Evolutionary conservation across 2,329 filamentous ascomycete genomes (phyloP), one percentile per base, ranked within the genome.

Genomic region (Aspergillus sojae): DNA sequence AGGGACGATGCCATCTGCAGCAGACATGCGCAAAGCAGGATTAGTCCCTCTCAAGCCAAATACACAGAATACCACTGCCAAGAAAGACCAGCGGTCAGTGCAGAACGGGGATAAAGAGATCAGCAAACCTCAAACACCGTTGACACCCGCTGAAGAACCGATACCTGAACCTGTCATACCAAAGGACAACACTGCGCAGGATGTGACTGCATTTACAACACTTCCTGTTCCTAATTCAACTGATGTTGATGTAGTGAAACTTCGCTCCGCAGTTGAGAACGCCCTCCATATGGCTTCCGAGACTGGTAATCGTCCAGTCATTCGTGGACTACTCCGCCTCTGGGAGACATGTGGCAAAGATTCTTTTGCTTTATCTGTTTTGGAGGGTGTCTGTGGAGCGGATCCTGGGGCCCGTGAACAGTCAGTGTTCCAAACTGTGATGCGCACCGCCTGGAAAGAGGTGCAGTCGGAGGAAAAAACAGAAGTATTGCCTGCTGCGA

Each of bases 1-100:
- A 61, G 93, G 93, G 46, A 85, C 88, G 60, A 83, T 89, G 69
- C 93, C 93, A 14, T 84, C 84, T 26, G 79, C 84, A 55, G 85
- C 87, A 74, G 82, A 88, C 68, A 87, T 88, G 79, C 81, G 82
- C 65, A 82, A 74, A 64, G 72, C 61, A 48, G 72, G 84, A 68
- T 75, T 84, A 63, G 85, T 82, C 72, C 74, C 70, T 46, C 63
- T 76, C 34, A 79, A 82, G 57, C 78, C 77, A 53, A 75, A 77
- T 26, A 77, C 79, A 58, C 79, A 81, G 60, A 77, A 76, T 30
- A 70, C 77, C 36, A 63, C 81, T 63, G 74, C 74, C 62, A 81
- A 77, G 68, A 82, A 80, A 68, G 75, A 78, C n/a, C 61, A 69
- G 75, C 77, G 66, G 63, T 67, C 59, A 34, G 61, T 45, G 32